Evolutionary conservation across 2,329 filamentous ascomycete species (phyloP), one percentile per base, ranked within the genome.

Genomic region (Aspergillus texensis): DNA sequence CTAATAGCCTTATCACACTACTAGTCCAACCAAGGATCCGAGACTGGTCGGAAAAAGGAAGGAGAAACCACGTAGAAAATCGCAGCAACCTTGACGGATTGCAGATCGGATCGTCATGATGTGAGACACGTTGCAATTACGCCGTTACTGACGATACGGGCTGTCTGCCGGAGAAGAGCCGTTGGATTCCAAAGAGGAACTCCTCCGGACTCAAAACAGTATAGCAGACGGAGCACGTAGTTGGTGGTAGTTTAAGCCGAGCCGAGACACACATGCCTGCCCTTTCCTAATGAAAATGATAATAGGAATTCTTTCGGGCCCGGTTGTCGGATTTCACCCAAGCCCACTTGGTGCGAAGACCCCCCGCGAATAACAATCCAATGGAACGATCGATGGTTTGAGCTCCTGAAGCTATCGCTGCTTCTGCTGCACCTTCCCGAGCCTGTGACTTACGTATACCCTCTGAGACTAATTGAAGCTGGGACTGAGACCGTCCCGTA

Each of bases 21-120:
- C 52, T 55, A 19, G 46, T 50, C 30, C 30, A 24, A 24, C 30
- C 32, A 55, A 55, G n/a, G 32, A 24, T 26, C 21, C 30, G 26
- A 19, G 16, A 32, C 34, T 32, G 28, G 28, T 55, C 52, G 52
- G 52, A 54, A 54, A 54, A 54, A 54, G 52, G 30, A 54, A 54
- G 52, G 52, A 55, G 52, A 55, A 55, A 55, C 52, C 28, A 55
- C 32, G 52, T 55, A 39, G 34, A 55, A 50, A 55, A 55, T 55
- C n/a, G 52, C 9, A 34, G 39, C 52, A 55, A 26, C 52, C 21
- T 28, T 39, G 52, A 39, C 52, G 30, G 52, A 39, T 36, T 58
- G 56, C 56, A 58, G 56, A 58, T 58, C 56, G 3, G 56, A 58
- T 58, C 56, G 56, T 48, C 56, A 16, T n/a, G 48, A 58, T 36